Conservation (phyloP, 495 filamentous ascomycete species). For the Arthonia radiata region DNA sequence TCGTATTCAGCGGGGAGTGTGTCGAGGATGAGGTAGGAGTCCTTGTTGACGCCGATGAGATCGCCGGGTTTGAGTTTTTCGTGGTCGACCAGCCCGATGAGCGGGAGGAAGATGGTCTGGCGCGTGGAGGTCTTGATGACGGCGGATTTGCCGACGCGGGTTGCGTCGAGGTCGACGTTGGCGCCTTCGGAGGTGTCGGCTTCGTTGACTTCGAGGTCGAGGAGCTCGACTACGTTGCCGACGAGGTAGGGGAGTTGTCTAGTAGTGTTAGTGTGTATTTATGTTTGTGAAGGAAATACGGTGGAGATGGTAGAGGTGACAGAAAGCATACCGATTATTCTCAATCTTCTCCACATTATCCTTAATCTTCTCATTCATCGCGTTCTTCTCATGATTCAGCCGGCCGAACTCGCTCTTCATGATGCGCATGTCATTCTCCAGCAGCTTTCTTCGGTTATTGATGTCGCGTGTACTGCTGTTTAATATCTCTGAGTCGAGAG, state of each 20-base stretch:
- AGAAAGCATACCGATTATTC: slow-evolving; percentile 60
- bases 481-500: slow-evolving; percentile 76
- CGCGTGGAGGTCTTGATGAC: slow-evolving; percentile 99
- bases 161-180: slow-evolving; percentile 95
- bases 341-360: slow-evolving; percentile 97
- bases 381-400: slow-evolving; percentile 76
- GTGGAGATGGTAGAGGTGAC: slow-evolving; percentile 1
- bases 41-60: slow-evolving; percentile 96
- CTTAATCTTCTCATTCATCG: slow-evolving; percentile 96
- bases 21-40: slow-evolving; percentile 95
- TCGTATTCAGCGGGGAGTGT: slow-evolving; percentile 98
- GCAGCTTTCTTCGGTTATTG: slow-evolving; percentile 55
- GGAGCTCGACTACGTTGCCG: slow-evolving; percentile 88
- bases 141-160: slow-evolving; percentile 86
- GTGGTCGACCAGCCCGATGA: slow-evolving; percentile 92
- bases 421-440: slow-evolving; percentile 93
- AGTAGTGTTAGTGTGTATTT: not conserved
- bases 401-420: slow-evolving; percentile 96
- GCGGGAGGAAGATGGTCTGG: slow-evolving; percentile 94
- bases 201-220: slow-evolving; percentile 88
- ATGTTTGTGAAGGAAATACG: not conserved
- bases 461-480: slow-evolving; percentile 82
- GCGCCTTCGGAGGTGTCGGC: slow-evolving; percentile 93
- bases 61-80: slow-evolving; percentile 82
- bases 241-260: slow-evolving; percentile 97